Evolutionary conservation across 129 eudicot genomes (phyloP), one percentile per base, ranked within the genome.

Genomic region (Centrapalus pauciflorus): DNA sequence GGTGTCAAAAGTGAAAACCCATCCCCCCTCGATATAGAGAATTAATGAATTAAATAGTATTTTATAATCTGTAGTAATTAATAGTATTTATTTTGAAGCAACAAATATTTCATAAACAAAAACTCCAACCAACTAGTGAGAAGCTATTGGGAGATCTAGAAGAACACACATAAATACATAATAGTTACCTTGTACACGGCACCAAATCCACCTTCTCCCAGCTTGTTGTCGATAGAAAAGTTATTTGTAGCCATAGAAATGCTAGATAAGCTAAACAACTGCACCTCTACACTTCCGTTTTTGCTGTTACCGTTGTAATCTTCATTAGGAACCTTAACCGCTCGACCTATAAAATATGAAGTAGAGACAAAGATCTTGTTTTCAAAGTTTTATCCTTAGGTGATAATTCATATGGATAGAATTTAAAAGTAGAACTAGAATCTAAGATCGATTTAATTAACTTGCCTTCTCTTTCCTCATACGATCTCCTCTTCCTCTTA

Each of bases 181-280:
- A 10, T 25, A 30, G 28, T 30, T 66, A 66, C 72, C 60, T 66
- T 66, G 49, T 66, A 66, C 3, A 66, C 72, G 13, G 76, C 56
- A 43, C 76, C 67, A 71, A 71, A 71, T 17, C 81, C 81, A 33
- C 79, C 81, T 60, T 77, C 72, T 52, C 81, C 81, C 11, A 77
- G 73, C 66, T 70, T 70, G 56, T 63, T 63, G 35, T 64, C 41
- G 5, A 21, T 19, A 1, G 77, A 70, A 17, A 77, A 77, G 33
- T 69, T 35, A 27, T 45, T 54, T 4, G 81, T 77, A 21, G 81
- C 81, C 30, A 24, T 19, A 12, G 59, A 55, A 51, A 77, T 52
- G 2, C 54, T 58, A 20, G 50, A 26, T 20, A 75, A 46, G 59
- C 37, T 28, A 46, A 66, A 66, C 38, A 75, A 23, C 2, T 68